These are phyloP conservation scores for Aristolochia fimbriata DNA, from an alignment of 164 flowering plant species.

Conservation along the genomic window DNA sequence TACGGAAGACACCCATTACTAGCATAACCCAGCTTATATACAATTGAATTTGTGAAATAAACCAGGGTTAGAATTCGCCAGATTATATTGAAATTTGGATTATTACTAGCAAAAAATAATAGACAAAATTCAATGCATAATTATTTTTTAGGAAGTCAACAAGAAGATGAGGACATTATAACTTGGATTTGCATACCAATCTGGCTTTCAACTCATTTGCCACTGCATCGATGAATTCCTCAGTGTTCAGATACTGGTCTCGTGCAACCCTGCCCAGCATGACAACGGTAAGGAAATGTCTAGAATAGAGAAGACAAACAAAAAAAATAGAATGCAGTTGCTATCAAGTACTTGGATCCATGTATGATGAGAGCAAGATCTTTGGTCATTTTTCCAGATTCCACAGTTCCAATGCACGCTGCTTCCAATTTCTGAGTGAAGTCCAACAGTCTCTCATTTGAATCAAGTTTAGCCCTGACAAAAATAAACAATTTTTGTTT, in stretches of 20 bases:
- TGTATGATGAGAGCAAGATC: constrained; percentile 86
- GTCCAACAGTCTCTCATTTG: constrained; percentile 47
- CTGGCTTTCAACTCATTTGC: constrained; percentile 68
- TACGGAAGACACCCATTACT: background rate
- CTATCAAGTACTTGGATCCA: constrained; percentile 53
- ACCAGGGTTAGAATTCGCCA: background rate
- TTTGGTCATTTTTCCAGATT: constrained; percentile 94
- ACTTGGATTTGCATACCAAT: constrained; percentile 31
- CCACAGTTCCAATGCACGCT: constrained; percentile 74
- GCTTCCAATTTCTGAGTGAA: constrained; percentile 79
- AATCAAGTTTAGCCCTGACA: constrained; percentile 81
- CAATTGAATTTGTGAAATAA: background rate
- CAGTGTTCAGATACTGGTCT: constrained; percentile 70
- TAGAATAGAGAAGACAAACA: background rate
- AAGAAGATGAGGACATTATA: constrained; percentile 12
- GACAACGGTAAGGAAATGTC: background rate
- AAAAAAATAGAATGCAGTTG: constrained; percentile 7
- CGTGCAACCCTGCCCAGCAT: constrained; percentile 42
- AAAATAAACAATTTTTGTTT: background rate
- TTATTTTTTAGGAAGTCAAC: background rate
- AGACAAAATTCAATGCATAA: background rate
- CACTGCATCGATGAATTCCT: constrained; percentile 90
- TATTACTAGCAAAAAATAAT: background rate
- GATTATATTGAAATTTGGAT: background rate
- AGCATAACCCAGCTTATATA: background rate